Base-by-base conservation (phyloP, 768 basidiomycete species). In the Trametes coccinea region DNA sequence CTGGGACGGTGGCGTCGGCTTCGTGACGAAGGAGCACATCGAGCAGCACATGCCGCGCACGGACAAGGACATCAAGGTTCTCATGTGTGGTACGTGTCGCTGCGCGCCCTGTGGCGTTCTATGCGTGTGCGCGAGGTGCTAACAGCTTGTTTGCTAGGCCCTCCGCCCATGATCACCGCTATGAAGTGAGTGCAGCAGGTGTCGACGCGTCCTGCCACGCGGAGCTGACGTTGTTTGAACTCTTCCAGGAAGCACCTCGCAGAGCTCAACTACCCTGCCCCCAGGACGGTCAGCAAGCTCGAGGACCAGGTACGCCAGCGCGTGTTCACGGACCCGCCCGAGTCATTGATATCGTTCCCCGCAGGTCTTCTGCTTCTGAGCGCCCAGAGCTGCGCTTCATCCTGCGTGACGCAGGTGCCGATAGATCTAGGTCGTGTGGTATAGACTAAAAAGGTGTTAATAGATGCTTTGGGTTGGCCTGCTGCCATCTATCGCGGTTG, bases 11-110 rank as follows among this genome's bases (percentile, higher is more conserved):
- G 95, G 95, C 61, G 85, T 87, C 56, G 97, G 97, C 41, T 99
- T 97, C 69, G 92, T 99, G 56, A 85, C 89, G 68, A 92, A 91
- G 76, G 93, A 94, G 10, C 93, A 97, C 72, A 94, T 99, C 69
- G 83, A 90, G 71, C 77, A 87, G 64, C 80, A 86, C 74, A 80
- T 98, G 75, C 93, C 93, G n/a, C 76, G 81, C 16, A 68, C 59
- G 59, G 57, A 66, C 54, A 76, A 76, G 29, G 72, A 77, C n/a
- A 88, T 87, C 82, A 95, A 94, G 75, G 78, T 95, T 53, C 84
- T 96, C 59, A 81, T 97, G 71, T 97, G 94, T 74, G 94, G 93
- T 76, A 80, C 78, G 70, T 70, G 51, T 41, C 30, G 22, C 40
- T n/a, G 31, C 11, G 22, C 22, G 34, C 34, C 6, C 0, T 11